These are phyloP conservation scores for Candida labiduridarum DNA, from an alignment of 1,139 yeast species.

Conservation along the genomic window DNA sequence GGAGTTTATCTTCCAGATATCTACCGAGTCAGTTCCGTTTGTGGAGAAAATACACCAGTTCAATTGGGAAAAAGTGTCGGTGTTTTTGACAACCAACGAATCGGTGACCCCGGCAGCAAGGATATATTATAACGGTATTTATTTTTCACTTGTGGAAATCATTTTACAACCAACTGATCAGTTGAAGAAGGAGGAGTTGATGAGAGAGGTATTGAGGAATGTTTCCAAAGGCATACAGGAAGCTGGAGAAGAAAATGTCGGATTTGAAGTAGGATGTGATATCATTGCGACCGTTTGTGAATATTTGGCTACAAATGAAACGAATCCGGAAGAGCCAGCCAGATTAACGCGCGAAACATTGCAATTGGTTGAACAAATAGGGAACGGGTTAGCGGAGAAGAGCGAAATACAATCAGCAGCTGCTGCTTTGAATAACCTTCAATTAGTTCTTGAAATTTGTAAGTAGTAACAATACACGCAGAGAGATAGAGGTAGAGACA, in stretches of 20 bases:
- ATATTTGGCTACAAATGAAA: slow-evolving; percentile 40
- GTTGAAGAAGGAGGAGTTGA: slow-evolving; percentile 24
- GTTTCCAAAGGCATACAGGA: slow-evolving; percentile 32
- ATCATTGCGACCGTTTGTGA: slow-evolving; percentile 77
- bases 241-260: slow-evolving; percentile 25
- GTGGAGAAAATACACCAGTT: slow-evolving; percentile 32
- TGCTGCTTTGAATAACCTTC: slow-evolving; percentile 3
- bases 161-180: slow-evolving; percentile 15
- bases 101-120: slow-evolving; percentile 44
- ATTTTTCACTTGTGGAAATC: slow-evolving; percentile 59
- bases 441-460: slow-evolving; percentile 4
- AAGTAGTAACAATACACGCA: neutral
- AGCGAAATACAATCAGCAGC: slow-evolving; percentile 3
- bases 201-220: slow-evolving; percentile 25
- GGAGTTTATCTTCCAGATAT: slow-evolving; percentile 67
- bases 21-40: slow-evolving; percentile 65
- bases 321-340: slow-evolving; percentile 21
- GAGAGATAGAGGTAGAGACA: no score
- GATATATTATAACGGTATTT: slow-evolving; percentile 60
- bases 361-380: slow-evolving; percentile 4
- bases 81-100: slow-evolving; percentile 17
- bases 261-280: slow-evolving; percentile 69
- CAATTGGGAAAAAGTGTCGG: slow-evolving; percentile 12
- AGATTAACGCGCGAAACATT: slow-evolving; percentile 3
- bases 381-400: slow-evolving; percentile 3